phyloP scores from a whole-genome alignment of 371 early-diverging fungal genomes.

The Coemansia sp. region DNA sequence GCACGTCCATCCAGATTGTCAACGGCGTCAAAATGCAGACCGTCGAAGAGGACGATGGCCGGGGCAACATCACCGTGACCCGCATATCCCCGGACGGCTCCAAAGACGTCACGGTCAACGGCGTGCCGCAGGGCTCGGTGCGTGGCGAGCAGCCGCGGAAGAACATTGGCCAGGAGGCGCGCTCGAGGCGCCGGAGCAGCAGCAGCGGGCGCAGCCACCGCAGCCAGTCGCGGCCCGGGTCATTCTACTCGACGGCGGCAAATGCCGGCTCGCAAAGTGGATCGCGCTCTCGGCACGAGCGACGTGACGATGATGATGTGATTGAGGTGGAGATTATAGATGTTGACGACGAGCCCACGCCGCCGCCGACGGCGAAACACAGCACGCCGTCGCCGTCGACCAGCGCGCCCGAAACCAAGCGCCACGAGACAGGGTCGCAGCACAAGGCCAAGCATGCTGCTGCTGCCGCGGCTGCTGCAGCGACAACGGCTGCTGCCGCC shows the following conservation, averaged over 20 bases:
- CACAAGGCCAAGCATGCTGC: not conserved
- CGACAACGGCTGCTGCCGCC: not conserved
- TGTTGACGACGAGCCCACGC: slow-evolving; percentile 10
- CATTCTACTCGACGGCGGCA: slow-evolving; percentile 8
- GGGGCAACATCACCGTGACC: slow-evolving; percentile 43
- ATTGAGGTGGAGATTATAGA: slow-evolving; percentile 43
- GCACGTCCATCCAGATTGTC: slow-evolving; percentile 40
- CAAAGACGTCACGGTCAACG: slow-evolving; percentile 42
- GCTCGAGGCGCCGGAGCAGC: slow-evolving; percentile 15
- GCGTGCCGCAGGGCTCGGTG: slow-evolving; percentile 27
- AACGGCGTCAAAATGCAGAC: slow-evolving; percentile 46
- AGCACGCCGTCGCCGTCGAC: slow-evolving; percentile 2
- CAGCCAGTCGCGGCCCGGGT: slow-evolving; percentile 5
- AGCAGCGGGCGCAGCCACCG: slow-evolving; percentile 15
- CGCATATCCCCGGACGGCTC: slow-evolving; percentile 33
- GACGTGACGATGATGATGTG: slow-evolving; percentile 12
- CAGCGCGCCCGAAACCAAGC: slow-evolving; percentile 13
- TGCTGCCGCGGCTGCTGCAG: not conserved
- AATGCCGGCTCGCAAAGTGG: not conserved
- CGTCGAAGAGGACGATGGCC: slow-evolving; percentile 44
- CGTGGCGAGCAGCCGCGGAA: slow-evolving; percentile 16
- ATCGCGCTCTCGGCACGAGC: not conserved
- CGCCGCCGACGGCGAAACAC: slow-evolving; percentile 1
- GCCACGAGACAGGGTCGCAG: not conserved
- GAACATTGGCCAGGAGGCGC: slow-evolving; percentile 14